Conservation (phyloP, 306 rosid species). For the Alnus glutinosa region DNA sequence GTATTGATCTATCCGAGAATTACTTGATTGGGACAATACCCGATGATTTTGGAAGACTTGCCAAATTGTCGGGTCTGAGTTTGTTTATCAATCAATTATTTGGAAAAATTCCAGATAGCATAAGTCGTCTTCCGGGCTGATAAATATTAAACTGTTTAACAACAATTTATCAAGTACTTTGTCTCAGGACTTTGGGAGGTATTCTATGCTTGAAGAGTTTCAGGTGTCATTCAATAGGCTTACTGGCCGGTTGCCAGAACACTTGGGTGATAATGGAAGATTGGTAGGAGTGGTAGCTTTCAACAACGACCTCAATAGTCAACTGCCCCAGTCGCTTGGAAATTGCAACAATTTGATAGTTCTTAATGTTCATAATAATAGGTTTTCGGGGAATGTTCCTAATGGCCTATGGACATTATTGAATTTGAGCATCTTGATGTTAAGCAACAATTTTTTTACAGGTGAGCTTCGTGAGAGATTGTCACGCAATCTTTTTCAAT, state of each 20-base stretch:
- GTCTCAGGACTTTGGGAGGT: constrained; percentile 59
- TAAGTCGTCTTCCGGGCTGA: constrained; percentile 56
- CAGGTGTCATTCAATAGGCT: constrained; percentile 40
- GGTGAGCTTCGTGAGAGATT: no score
- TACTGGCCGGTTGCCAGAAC: constrained; percentile 53
- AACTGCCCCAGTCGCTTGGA: constrained; percentile 61
- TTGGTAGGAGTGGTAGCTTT: constrained; percentile 33
- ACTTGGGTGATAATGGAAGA: constrained; percentile 46
- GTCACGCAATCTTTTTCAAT: no score
- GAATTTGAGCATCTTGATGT: no score
- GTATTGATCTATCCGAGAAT: constrained; percentile 49
- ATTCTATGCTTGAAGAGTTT: constrained; percentile 42
- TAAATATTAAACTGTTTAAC: constrained; percentile 34
- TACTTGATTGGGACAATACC: constrained; percentile 52
- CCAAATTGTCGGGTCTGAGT: constrained; percentile 29
- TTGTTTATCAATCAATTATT: constrained; percentile 43
- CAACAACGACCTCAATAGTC: constrained; percentile 52
- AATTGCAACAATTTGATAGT: constrained; percentile 39
- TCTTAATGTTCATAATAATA: constrained; percentile 36
- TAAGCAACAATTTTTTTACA: no score
- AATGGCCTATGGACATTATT: background rate
- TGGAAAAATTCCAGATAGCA: constrained; percentile 56
- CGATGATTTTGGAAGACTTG: constrained; percentile 54
- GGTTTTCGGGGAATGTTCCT: background rate
- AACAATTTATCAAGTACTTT: constrained; percentile 60